A percentile compares a stretch with the other conserved stretches of the same genome.
Conservation (phyloP, 2,329 filamentous ascomycete species). For the Phaeophleospora eucalypticola region DNA sequence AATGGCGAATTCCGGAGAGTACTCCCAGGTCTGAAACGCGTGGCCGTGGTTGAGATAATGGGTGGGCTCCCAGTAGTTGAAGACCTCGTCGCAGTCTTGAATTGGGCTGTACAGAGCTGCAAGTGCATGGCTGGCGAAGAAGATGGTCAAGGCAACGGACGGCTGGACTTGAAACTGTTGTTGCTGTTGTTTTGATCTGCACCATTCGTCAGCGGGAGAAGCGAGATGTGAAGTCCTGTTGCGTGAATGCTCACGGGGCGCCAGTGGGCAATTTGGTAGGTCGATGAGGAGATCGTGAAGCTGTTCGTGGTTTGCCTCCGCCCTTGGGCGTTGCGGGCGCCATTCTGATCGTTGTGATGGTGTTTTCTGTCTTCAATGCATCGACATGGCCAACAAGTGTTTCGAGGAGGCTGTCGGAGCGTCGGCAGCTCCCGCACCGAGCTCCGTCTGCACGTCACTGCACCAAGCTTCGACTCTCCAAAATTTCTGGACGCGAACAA, state of each 20-base stretch:
- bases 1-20: conserved; percentile 90
- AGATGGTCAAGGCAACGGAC: conserved; percentile 74
- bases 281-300: conserved; percentile 18
- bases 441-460: background rate
- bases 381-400: no score
- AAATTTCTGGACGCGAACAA: background rate
- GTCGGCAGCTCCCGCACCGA: background rate
- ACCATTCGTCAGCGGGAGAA: background rate
- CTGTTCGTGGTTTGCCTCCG: conserved; percentile 8
- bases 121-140: conserved; percentile 67
- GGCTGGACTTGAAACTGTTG: conserved; percentile 46
- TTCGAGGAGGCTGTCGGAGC: background rate
- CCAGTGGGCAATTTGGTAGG: conserved; percentile 20
- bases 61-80: conserved; percentile 98
- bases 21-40: conserved; percentile 97
- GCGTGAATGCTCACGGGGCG: conserved; percentile 9
- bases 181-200: conserved; percentile 4
- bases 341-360: no score
- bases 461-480: background rate
- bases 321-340: no score
- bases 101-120: conserved; percentile 84
- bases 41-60: conserved; percentile 93
- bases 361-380: no score
- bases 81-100: conserved; percentile 97
- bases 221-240: background rate